A percentile compares a stretch with the other conserved stretches of the same genome.
phyloP scores from a whole-genome alignment of 2,329 filamentous ascomycete species.

The Shiraia sp. region DNA sequence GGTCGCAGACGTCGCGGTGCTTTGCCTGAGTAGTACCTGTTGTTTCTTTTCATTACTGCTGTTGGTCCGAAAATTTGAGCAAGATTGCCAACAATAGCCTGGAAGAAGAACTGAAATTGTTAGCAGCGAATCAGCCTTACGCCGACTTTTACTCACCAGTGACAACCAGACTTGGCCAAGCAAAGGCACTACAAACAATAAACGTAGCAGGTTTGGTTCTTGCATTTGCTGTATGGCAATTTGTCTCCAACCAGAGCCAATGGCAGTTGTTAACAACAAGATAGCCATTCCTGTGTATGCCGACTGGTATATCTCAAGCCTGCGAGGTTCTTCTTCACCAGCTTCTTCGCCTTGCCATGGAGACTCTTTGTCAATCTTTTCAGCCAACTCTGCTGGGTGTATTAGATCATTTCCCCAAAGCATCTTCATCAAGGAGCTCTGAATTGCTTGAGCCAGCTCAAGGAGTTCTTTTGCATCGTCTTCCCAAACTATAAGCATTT shows the following conservation, averaged over 20 bases:
- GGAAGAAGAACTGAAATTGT: conserved; percentile 37
- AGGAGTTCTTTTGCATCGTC: conserved; percentile 75
- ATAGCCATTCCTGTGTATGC: conserved; percentile 59
- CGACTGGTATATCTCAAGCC: conserved; percentile 60
- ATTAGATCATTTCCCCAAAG: conserved; percentile 59
- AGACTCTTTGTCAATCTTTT: conserved; percentile 35
- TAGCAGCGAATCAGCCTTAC: background rate
- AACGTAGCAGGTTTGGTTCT: conserved; percentile 58
- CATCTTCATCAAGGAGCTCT: conserved; percentile 75
- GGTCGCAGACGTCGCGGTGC: conserved; percentile 56
- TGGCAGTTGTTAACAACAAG: conserved; percentile 55
- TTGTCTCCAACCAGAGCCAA: conserved; percentile 61
- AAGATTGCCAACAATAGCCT: conserved; percentile 25
- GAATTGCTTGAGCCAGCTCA: conserved; percentile 70
- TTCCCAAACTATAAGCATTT: conserved; percentile 78
- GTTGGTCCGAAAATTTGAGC: conserved; percentile 73
- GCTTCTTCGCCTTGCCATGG: conserved; percentile 39
- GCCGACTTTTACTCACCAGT: conserved; percentile 44
- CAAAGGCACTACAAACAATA: conserved; percentile 57
- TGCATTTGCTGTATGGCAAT: conserved; percentile 59
- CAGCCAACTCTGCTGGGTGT: conserved; percentile 46
- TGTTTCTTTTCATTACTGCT: conserved; percentile 73
- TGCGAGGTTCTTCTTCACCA: conserved; percentile 44
- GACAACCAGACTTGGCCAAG: conserved; percentile 64
- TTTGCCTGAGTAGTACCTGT: conserved; percentile 77